Conservation (phyloP, 2,329 filamentous ascomycete species). For the Phaeosphaeria sp. region DNA sequence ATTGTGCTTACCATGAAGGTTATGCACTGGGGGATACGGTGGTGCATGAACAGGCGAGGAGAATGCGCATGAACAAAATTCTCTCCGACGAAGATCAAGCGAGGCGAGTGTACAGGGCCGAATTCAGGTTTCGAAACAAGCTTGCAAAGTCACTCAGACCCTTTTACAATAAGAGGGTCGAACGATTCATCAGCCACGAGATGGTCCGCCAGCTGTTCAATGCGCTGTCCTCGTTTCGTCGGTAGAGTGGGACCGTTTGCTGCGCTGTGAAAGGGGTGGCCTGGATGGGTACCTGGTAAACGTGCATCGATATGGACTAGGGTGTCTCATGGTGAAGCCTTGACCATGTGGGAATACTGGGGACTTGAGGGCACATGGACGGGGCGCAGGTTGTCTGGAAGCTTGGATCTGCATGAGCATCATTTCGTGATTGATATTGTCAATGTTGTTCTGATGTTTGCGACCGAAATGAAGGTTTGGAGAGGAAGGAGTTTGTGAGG, state of each 20-base stretch:
- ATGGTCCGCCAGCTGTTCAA: neutral
- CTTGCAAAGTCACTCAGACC: neutral
- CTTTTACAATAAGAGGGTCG: neutral
- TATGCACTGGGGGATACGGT: neutral
- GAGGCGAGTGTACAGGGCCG: neutral
- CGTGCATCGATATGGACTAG: slow-evolving; percentile 3
- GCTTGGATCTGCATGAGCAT: slow-evolving; percentile 7
- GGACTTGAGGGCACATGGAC: neutral
- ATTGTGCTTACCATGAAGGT: neutral
- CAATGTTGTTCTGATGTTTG: neutral
- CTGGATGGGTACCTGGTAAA: neutral
- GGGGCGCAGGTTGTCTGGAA: slow-evolving; percentile 1
- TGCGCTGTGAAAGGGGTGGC: slow-evolving; percentile 1
- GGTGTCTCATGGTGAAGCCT: slow-evolving; percentile 4
- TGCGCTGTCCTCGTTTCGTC: neutral
- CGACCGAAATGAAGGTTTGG: neutral
- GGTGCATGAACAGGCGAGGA: neutral
- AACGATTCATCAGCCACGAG: neutral
- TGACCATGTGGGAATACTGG: slow-evolving; percentile 2
- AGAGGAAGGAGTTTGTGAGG: slow-evolving; percentile 1
- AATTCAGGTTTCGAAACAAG: neutral
- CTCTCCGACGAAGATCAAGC: neutral
- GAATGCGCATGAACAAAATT: neutral
- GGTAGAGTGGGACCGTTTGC: neutral
- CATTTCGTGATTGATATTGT: neutral